A percentile compares a stretch with the other conserved stretches of the same genome.
Conservation (phyloP, 805 yeast species). For the Priceomyces melissophilus region DNA sequence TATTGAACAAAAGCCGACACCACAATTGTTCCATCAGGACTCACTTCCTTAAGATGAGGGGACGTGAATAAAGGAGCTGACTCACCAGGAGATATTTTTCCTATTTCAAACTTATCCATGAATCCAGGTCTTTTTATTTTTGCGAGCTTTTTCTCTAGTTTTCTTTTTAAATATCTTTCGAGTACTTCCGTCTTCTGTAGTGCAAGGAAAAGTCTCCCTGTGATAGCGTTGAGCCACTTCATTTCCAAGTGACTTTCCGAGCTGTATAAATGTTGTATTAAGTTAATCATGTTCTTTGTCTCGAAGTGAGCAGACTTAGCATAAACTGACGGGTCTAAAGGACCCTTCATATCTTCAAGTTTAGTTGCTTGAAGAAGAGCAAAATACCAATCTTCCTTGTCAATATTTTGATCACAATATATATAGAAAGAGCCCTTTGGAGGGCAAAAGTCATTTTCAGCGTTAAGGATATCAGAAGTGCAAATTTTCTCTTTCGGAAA, state of each 20-base stretch:
- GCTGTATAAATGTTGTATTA: constrained; percentile 76
- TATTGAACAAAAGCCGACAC: constrained; percentile 63
- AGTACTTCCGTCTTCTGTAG: constrained; percentile 69
- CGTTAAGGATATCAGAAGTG: constrained; percentile 22
- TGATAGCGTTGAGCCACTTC: constrained; percentile 85
- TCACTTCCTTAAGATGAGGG: constrained; percentile 63
- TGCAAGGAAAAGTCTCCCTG: constrained; percentile 79
- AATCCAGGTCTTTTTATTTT: constrained; percentile 86
- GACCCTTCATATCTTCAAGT: constrained; percentile 14
- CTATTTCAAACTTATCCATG: constrained; percentile 75
- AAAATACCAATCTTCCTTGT: constrained; percentile 93
- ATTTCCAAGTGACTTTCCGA: constrained; percentile 80
- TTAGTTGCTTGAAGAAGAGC: constrained; percentile 77
- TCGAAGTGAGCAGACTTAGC: constrained; percentile 74
- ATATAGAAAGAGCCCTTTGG: constrained; percentile 52
- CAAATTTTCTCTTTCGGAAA: constrained; percentile 17
- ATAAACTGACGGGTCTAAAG: constrained; percentile 47
- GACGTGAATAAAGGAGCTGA: constrained; percentile 77
- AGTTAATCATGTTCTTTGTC: constrained; percentile 65
- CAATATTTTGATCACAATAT: constrained; percentile 72
- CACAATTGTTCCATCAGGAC: constrained; percentile 76
- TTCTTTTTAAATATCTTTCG: constrained; percentile 53
- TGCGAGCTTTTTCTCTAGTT: constrained; percentile 66
- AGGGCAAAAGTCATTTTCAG: constrained; percentile 18
- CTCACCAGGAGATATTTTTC: constrained; percentile 68